Base-by-base conservation (phyloP, 2,329 filamentous ascomycete genomes). In the Thielaviopsis ethacetica region DNA sequence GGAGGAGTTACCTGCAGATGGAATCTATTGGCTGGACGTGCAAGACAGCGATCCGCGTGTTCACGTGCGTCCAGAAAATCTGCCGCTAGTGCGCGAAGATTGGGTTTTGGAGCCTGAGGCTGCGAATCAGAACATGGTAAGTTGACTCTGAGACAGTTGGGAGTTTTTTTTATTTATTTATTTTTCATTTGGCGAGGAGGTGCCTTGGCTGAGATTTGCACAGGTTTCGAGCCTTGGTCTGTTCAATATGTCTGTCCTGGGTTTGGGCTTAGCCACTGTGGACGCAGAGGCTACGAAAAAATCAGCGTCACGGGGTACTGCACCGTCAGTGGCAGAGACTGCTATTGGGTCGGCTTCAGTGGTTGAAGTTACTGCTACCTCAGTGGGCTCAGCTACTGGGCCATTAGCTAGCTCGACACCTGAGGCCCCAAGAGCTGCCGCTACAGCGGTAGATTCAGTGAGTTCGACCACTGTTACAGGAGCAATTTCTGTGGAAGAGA, bases 1-100 rank as follows among this genome's bases (percentile, higher is more conserved):
- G 84, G 68, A 74, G 47, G 93, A 98, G 72, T 85, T 97, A 13
- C 84, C 89, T 66, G 88, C 91, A 15, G 82, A 93, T 68, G 90
- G 88, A 6, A 78, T 96, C 58, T 89, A 93, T 70, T 76, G 79
- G 54, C 66, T 91, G 59, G 75, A 84, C 59, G 68, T 91, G 17
- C 66, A 67, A 6, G 34, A 58, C 12, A 13, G 58, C 19, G 54
- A 59, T 19, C 34, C 58, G 2, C 10, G 54, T 2, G 17, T 21
- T 2, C 56, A 21, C 1, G 3, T 49, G 1, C 17, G n/a, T n/a
- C 44, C 17, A 49, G 44, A 49, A 21, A 49, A 21, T 21, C n/a
- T 58, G 5, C 22, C 12, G 19, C 24, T 58, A 13, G 47, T 53
- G 21, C 38, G 53, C 17, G 56, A 61, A 34, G 44, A 53, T 63